phyloP scores from a whole-genome alignment of 2,329 filamentous ascomycete species.

The Aureobasidium sp. region DNA sequence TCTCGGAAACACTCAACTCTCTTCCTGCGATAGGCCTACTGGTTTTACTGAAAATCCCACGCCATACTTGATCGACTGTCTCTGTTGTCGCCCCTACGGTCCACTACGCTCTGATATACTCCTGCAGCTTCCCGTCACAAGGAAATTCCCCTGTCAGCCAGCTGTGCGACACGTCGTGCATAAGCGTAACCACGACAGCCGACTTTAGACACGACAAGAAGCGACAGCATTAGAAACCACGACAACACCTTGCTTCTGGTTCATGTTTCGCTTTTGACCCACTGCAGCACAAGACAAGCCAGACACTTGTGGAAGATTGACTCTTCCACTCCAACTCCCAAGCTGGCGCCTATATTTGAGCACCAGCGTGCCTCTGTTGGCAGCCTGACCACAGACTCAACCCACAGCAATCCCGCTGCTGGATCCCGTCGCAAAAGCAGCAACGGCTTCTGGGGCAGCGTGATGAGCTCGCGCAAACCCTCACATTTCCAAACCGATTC shows the following conservation, averaged over 20 bases:
- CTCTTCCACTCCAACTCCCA: conserved; percentile 16
- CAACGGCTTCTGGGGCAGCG: conserved; percentile 15
- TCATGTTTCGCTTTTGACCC: conserved; percentile 2
- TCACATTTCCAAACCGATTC: conserved; percentile 12
- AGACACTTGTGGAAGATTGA: conserved; percentile 9
- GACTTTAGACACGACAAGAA: conserved; percentile 10
- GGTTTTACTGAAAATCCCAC: conserved; percentile 4
- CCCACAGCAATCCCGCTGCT: conserved; percentile 1
- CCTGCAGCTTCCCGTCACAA: conserved; percentile 7
- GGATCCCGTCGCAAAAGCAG: conserved; percentile 14
- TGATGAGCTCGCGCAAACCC: conserved; percentile 14
- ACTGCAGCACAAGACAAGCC: conserved; percentile 10
- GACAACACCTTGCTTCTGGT: conserved; percentile 12
- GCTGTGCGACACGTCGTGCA: conserved; percentile 9
- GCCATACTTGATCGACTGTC: conserved; percentile 5
- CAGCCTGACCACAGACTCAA: conserved; percentile 1
- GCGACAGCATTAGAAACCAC: neutral
- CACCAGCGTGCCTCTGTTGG: conserved; percentile 14
- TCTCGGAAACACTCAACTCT: neutral
- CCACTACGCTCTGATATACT: neutral
- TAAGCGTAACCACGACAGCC: conserved; percentile 14
- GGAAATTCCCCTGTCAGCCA: neutral
- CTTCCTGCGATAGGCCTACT: neutral
- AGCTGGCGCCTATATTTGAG: conserved; percentile 19
- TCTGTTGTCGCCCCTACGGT: neutral